Evolutionary conservation across 345 rosid species (phyloP), one percentile per base, ranked within the genome.

Genomic region (Capsella bursapastoris): DNA sequence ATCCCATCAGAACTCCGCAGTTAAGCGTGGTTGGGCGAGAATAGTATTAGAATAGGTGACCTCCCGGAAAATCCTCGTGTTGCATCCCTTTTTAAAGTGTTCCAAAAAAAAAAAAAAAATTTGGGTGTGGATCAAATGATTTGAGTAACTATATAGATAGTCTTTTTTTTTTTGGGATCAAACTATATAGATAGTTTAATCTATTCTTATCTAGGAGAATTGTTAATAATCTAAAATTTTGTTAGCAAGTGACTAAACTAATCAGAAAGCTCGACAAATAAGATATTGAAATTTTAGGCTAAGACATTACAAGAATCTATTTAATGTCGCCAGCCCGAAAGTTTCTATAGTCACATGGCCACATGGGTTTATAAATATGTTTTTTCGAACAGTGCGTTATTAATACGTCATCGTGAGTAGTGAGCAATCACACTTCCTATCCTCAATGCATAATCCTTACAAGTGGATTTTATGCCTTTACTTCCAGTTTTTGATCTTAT

Each of bases 331-430:
- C 34, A 71, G 25, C 6, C 58, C 16, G 56, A 53, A 53, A 44
- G 45, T 57, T 72, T 40, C 62, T 41, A 27, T 44, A n/a, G 9
- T 63, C 76, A 72, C 71, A 73, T 73, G 57, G 37, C 37, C 37
- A 22, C 25, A 22, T 22, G 25, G 25, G 57, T 31, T 56, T 64
- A 32, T 25, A 4, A 44, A 15, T 34, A 49, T 64, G 58, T 49
- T 56, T 71, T 49, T 56, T 71, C 35, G 15, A 34, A 31, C 29
- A 44, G 6, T 44, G 34, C 49, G 77, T 73, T 57, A 64, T 55
- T 34, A 31, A 64, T 15, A 51, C 48, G 57, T 73, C 64, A 64
- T 41, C 25, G 37, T 18, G 16, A 73, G 8, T 41, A 34, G 38
- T 18, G 18, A 73, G 12, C 57, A 22, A 44, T 55, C 31, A 7